phyloP scores from a whole-genome alignment of 2,329 filamentous ascomycete genomes.

The Xylaria polymorpha region DNA sequence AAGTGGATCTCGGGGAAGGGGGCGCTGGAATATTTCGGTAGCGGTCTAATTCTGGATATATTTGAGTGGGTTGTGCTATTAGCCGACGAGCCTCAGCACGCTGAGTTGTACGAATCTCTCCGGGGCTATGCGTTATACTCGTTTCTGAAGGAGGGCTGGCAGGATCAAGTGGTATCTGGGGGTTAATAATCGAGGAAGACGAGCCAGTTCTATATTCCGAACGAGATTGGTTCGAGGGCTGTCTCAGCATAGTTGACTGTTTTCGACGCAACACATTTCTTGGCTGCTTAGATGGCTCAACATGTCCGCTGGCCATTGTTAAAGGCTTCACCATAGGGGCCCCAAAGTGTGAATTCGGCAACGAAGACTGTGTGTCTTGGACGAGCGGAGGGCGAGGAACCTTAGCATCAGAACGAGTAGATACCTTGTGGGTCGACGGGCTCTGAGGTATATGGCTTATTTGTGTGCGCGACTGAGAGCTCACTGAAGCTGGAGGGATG shows the following conservation, averaged over 20 bases:
- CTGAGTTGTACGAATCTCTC: constrained; percentile 57
- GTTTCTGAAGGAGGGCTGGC: constrained; percentile 55
- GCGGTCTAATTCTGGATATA: constrained; percentile 71
- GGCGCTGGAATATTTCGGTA: constrained; percentile 63
- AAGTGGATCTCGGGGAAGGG: constrained; percentile 50
- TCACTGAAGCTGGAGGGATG: constrained; percentile 38
- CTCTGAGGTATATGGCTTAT: constrained; percentile 55
- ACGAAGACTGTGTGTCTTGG: constrained; percentile 59
- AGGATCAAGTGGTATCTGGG: constrained; percentile 53
- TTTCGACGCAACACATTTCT: constrained; percentile 63
- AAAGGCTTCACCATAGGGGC: constrained; percentile 50
- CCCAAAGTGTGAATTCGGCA: constrained; percentile 50
- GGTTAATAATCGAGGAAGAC: constrained; percentile 57
- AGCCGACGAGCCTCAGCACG: constrained; percentile 56
- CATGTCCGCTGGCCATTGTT: constrained; percentile 52
- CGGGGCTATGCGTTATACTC: constrained; percentile 57
- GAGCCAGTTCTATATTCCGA: constrained; percentile 55
- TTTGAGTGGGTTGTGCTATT: constrained; percentile 56
- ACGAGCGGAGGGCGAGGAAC: constrained; percentile 53
- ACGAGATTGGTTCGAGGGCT: constrained; percentile 52
- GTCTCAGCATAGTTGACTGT: constrained; percentile 59
- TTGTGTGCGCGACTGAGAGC: constrained; percentile 44
- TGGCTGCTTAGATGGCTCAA: constrained; percentile 49
- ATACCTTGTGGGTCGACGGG: constrained; percentile 44
- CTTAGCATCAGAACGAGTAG: constrained; percentile 29